phyloP scores from a whole-genome alignment of 2,329 filamentous ascomycete species.

The Cryphonectria nitschkei region DNA sequence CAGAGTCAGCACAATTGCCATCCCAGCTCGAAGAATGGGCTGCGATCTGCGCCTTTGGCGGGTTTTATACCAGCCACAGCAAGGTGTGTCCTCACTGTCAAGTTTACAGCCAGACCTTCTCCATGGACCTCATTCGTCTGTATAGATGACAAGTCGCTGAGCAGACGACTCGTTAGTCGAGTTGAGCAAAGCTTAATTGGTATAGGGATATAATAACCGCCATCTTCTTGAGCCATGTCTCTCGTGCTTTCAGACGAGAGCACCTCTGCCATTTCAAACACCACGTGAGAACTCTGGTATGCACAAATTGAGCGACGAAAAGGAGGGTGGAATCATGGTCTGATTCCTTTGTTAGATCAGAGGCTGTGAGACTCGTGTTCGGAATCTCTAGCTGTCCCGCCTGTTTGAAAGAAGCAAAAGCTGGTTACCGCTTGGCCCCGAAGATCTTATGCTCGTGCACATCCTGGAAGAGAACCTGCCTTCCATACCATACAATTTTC shows the following conservation, averaged over 20 bases:
- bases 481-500: neutral
- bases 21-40: neutral
- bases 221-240: neutral
- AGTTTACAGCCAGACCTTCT: neutral
- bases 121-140: neutral
- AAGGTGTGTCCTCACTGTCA: neutral
- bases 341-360: too few species aligned
- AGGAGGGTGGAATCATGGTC: too few species aligned
- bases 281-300: neutral
- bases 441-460: neutral
- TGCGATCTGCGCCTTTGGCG: neutral
- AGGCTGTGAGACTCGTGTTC: neutral
- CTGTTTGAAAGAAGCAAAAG: neutral
- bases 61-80: neutral
- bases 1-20: neutral
- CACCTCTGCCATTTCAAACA: neutral
- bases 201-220: too few species aligned
- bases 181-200: neutral
- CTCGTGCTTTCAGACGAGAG: neutral
- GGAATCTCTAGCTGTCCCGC: neutral
- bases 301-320: neutral
- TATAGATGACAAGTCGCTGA: neutral
- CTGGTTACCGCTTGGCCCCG: neutral
- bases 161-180: neutral
- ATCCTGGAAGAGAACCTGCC: neutral